These are phyloP conservation scores for Bacidia gigantensis DNA, from an alignment of 495 filamentous ascomycete species.

Conservation along the genomic window DNA sequence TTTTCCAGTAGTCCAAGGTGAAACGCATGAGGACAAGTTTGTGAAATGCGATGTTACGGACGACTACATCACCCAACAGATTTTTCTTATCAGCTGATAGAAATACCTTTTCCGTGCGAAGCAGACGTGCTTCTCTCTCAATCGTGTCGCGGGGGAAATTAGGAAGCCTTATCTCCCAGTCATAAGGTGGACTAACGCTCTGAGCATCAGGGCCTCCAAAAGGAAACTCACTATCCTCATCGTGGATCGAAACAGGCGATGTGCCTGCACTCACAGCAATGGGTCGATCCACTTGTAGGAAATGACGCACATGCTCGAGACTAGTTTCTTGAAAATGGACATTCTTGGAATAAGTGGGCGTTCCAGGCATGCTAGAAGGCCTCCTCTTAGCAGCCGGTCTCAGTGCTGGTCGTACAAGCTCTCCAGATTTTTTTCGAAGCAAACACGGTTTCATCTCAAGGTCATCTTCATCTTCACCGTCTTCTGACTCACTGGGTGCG, in stretches of 20 bases:
- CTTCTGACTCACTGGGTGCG: constrained; percentile 42
- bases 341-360: constrained; percentile 83
- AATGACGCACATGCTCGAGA: constrained; percentile 88
- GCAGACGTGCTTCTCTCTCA: constrained; percentile 47
- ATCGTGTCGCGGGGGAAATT: constrained; percentile 68
- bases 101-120: constrained; percentile 70
- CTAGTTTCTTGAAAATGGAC: constrained; percentile 86
- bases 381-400: constrained; percentile 55
- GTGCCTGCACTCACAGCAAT: constrained; percentile 89
- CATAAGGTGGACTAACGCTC: constrained; percentile 37
- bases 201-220: constrained; percentile 48
- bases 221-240: constrained; percentile 74
- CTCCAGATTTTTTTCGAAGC: constrained; percentile 96
- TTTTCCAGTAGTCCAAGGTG: constrained; percentile 96
- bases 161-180: constrained; percentile 74
- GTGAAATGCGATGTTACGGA: constrained; percentile 80
- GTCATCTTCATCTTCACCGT: constrained; percentile 49
- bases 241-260: constrained; percentile 81
- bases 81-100: constrained; percentile 75
- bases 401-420: constrained; percentile 85
- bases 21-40: constrained; percentile 83
- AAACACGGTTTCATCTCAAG: constrained; percentile 57
- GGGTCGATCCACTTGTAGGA: constrained; percentile 81
- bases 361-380: constrained; percentile 93
- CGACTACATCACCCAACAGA: constrained; percentile 67